phyloP scores from a whole-genome alignment of 192 early-diverging fungal genomes.

The Phlyctochytrium bullatum region DNA sequence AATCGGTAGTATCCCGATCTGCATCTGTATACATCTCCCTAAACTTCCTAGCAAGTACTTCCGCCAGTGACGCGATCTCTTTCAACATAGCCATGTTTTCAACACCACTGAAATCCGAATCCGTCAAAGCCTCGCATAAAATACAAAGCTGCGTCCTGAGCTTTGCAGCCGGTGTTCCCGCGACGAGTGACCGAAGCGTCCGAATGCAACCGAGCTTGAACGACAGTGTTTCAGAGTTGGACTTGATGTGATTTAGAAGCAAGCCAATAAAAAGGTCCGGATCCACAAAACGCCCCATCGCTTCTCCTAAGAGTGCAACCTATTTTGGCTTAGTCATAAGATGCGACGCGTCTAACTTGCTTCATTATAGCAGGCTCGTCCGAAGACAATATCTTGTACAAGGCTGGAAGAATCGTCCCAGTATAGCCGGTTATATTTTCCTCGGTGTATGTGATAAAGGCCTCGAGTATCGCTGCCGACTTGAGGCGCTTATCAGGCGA shows the following conservation, averaged over 20 bases:
- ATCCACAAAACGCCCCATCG: constrained; percentile 43
- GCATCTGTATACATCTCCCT: too few relatives aligned
- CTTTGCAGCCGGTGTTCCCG: constrained; percentile 27
- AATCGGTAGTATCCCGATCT: neutral
- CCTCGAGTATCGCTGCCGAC: constrained; percentile 34
- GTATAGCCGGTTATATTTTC: constrained; percentile 53
- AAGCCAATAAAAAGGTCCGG: constrained; percentile 42
- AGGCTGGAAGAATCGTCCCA: constrained; percentile 39
- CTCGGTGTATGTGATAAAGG: constrained; percentile 45
- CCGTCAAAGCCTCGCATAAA: constrained; percentile 27
- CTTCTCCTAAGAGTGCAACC: constrained; percentile 12
- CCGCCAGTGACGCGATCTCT: constrained; percentile 32
- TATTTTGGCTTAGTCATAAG: constrained; percentile 2
- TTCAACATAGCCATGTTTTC: constrained; percentile 40
- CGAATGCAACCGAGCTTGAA: constrained; percentile 46
- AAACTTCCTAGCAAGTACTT: constrained; percentile 31
- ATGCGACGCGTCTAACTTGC: too few relatives aligned
- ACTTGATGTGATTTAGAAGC: constrained; percentile 30
- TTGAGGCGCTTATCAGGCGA: constrained; percentile 42
- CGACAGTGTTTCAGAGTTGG: constrained; percentile 31
- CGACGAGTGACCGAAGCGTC: constrained; percentile 31
- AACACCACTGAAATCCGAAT: constrained; percentile 38
- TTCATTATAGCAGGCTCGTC: constrained; percentile 47
- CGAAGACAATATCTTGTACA: constrained; percentile 42
- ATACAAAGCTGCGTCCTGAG: constrained; percentile 3